Evolutionary conservation across 768 basidiomycete genomes (phyloP).

Genomic region (Clavaria fumosa): DNA sequence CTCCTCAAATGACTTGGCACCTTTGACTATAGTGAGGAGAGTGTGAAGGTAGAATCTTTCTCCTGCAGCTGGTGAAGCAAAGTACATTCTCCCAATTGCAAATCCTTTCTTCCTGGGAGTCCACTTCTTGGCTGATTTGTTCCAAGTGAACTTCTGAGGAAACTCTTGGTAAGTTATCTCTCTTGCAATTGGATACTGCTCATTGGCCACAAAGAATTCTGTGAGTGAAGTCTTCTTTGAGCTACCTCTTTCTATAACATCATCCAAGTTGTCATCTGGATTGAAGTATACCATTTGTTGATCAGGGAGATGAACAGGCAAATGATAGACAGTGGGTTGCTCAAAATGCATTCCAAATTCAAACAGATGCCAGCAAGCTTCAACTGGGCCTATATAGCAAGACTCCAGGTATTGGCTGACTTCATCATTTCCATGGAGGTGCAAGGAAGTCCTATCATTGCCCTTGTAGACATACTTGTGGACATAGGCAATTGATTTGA

Average conservation of each 20-base stretch:
- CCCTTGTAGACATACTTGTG: slow-evolving; percentile 39
- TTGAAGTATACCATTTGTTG: slow-evolving; percentile 14
- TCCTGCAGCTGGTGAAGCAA: slow-evolving; percentile 15
- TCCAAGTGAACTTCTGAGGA: slow-evolving; percentile 17
- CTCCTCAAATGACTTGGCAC: slow-evolving; percentile 16
- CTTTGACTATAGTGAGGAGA: slow-evolving; percentile 25
- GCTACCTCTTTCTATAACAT: slow-evolving; percentile 8
- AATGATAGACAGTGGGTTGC: slow-evolving; percentile 18
- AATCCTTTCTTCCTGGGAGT: slow-evolving; percentile 7
- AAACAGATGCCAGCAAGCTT: slow-evolving; percentile 20
- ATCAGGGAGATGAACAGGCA: slow-evolving; percentile 23
- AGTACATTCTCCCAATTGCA: slow-evolving; percentile 21
- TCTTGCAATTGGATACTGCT: slow-evolving; percentile 4
- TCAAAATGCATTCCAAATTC: slow-evolving; percentile 18
- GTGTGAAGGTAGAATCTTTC: slow-evolving; percentile 25
- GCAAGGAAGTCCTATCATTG: slow-evolving; percentile 20
- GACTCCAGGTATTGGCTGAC: slow-evolving; percentile 22
- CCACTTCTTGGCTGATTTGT: slow-evolving; percentile 5
- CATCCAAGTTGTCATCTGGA: slow-evolving; percentile 12
- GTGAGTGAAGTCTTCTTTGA: slow-evolving; percentile 14
- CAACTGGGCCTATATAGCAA: slow-evolving; percentile 22
- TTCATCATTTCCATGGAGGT: slow-evolving; percentile 22
- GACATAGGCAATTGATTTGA: slow-evolving; percentile 28
- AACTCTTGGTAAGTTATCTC: slow-evolving; percentile 21
- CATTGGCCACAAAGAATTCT: slow-evolving; percentile 20